phyloP scores from a whole-genome alignment of 75 land plant genomes.

The Selaginella tamariscina region DNA sequence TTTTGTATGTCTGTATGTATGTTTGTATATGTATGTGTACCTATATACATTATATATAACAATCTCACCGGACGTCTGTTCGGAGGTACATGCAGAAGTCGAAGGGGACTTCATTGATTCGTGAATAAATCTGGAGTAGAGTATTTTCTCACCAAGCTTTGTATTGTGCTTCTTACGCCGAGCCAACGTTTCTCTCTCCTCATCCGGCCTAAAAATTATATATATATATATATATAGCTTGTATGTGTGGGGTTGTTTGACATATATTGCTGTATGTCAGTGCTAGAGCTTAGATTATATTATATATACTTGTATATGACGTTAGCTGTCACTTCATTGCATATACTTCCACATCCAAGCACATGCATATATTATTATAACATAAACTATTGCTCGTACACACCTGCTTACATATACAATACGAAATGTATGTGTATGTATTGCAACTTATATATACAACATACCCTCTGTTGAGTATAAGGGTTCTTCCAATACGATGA shows the following conservation, averaged over 20 bases:
- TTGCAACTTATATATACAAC: too few relatives aligned
- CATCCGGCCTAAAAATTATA: conserved; percentile 98
- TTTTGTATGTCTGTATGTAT: too few relatives aligned
- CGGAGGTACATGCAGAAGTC: conserved; percentile 18
- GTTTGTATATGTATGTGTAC: too few relatives aligned
- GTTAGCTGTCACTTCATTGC: not conserved
- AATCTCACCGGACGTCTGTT: too few relatives aligned
- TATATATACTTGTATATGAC: not conserved
- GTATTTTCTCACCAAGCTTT: conserved; percentile 55
- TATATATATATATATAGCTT: too few relatives aligned
- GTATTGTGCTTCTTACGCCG: conserved; percentile 61
- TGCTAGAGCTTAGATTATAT: too few relatives aligned
- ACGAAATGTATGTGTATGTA: too few relatives aligned
- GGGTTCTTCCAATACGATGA: conserved; percentile 81
- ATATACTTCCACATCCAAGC: not conserved
- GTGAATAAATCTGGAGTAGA: conserved; percentile 86
- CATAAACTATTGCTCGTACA: not conserved
- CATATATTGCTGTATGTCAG: too few relatives aligned
- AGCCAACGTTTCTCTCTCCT: conserved; percentile 77
- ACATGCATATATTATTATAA: not conserved
- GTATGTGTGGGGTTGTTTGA: too few relatives aligned
- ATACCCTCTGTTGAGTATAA: conserved; percentile 86
- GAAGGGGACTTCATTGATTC: conserved; percentile 75
- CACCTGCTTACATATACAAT: too few relatives aligned
- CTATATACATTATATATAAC: too few relatives aligned